These are phyloP conservation scores for Verbena officinalis DNA, from an alignment of 257 asterid genomes.

Conservation along the genomic window DNA sequence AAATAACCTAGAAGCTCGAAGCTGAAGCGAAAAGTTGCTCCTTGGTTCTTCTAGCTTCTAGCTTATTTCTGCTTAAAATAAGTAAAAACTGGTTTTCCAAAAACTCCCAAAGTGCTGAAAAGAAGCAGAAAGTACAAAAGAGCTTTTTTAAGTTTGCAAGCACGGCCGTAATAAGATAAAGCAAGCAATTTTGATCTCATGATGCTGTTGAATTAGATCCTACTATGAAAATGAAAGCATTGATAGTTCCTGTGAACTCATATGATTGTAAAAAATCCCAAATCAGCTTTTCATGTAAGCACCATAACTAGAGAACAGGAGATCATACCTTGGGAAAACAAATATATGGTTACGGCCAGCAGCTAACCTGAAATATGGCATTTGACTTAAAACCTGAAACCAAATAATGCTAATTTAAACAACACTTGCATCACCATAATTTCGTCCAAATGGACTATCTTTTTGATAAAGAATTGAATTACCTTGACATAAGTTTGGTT, in stretches of 20 bases:
- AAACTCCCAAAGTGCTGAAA: too few species aligned
- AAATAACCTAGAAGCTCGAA: too few species aligned
- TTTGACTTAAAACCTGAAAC: conserved; percentile 93
- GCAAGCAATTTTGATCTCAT: not conserved
- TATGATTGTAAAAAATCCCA: too few species aligned
- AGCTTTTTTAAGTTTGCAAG: too few species aligned
- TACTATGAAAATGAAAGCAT: not conserved
- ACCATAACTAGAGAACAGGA: conserved; percentile 13
- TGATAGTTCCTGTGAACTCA: not conserved
- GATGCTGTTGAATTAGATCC: not conserved
- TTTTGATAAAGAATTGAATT: conserved; percentile 24
- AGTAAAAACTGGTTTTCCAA: too few species aligned
- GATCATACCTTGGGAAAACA: conserved; percentile 84
- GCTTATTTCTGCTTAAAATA: too few species aligned
- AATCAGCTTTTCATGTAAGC: too few species aligned
- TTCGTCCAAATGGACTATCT: conserved; percentile 16
- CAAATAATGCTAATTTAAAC: conserved; percentile 34
- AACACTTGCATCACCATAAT: conserved; percentile 26
- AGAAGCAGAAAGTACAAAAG: too few species aligned
- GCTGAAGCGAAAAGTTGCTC: too few species aligned
- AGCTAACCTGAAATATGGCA: conserved; percentile 93
- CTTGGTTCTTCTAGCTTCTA: too few species aligned
- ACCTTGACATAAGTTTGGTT: conserved; percentile 90
- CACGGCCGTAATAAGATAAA: not conserved
- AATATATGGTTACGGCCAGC: conserved; percentile 93